A percentile compares a stretch with the other conserved stretches of the same genome.
phyloP scores from a whole-genome alignment of 192 early-diverging fungal genomes.

The Backusella luteola region DNA sequence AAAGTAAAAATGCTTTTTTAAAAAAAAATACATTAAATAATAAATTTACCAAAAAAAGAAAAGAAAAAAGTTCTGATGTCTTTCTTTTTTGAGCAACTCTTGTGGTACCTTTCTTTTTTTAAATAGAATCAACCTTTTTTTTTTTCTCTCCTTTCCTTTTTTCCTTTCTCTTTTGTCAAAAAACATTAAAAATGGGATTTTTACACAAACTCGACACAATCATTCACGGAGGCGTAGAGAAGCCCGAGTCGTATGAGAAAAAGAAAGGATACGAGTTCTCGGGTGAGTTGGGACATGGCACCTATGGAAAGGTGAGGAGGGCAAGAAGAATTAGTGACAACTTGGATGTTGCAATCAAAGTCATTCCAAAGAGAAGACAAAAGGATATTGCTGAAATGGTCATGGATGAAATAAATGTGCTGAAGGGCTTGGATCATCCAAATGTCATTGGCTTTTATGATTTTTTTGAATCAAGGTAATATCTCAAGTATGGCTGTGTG shows the following conservation, averaged over 20 bases:
- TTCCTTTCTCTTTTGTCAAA: not conserved
- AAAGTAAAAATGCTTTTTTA: too few relatives aligned
- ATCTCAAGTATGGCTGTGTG: not conserved
- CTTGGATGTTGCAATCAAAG: conserved; percentile 83
- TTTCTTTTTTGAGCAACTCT: not conserved
- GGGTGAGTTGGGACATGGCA: conserved; percentile 51
- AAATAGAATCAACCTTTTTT: not conserved
- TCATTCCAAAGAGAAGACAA: conserved; percentile 85
- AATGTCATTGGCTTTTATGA: conserved; percentile 87
- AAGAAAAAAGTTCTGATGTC: not conserved
- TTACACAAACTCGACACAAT: conserved; percentile 28
- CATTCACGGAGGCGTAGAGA: conserved; percentile 37
- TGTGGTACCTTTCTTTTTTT: not conserved
- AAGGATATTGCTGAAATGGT: conserved; percentile 85
- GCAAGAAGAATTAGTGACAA: conserved; percentile 64
- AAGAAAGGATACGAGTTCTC: conserved; percentile 69
- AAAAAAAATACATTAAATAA: not conserved
- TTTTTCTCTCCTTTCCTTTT: conserved; percentile 1
- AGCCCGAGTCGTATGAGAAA: conserved; percentile 59
- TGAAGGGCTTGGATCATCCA: conserved; percentile 80
- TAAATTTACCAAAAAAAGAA: not conserved
- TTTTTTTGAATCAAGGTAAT: conserved; percentile 55
- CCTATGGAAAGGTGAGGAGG: conserved; percentile 69
- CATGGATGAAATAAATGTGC: conserved; percentile 85
- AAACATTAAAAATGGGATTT: conserved; percentile 18